phyloP scores from a whole-genome alignment of 1,284 basidiomycete species.

The Volvariella volvacea region DNA sequence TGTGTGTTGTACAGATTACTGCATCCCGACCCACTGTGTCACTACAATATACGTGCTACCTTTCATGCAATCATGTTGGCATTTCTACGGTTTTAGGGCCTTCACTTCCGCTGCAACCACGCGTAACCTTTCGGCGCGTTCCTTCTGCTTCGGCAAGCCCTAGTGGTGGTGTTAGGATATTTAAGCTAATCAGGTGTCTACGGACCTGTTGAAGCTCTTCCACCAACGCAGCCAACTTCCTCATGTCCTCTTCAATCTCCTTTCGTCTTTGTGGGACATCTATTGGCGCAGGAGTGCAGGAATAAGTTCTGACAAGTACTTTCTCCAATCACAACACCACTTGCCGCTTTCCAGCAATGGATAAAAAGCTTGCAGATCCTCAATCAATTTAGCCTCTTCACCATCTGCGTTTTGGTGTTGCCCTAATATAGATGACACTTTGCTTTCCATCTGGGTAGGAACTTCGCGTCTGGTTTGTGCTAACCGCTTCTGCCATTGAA shows the following conservation, averaged over 20 bases:
- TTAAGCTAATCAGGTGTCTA: slow-evolving; percentile 4
- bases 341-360: background rate
- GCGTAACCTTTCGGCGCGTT: slow-evolving; percentile 34
- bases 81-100: slow-evolving; percentile 31
- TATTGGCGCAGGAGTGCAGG: background rate
- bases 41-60: no score
- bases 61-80: no score
- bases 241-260: slow-evolving; percentile 20
- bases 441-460: slow-evolving; percentile 44
- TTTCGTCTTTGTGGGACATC: slow-evolving; percentile 9
- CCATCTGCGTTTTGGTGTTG: slow-evolving; percentile 34
- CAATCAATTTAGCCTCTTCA: slow-evolving; percentile 12
- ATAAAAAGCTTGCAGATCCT: slow-evolving; percentile 7
- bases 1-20: no score
- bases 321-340: no score
- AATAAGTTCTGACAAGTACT: background rate
- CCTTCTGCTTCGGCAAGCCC: slow-evolving; percentile 37
- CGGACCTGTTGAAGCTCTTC: slow-evolving; percentile 49
- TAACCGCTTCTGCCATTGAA: slow-evolving; percentile 63
- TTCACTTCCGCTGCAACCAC: slow-evolving; percentile 39
- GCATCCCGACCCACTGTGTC: no score
- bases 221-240: slow-evolving; percentile 30
- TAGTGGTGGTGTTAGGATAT: no score
- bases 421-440: slow-evolving; percentile 40
- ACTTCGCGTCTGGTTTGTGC: slow-evolving; percentile 53